These are phyloP conservation scores for Microcos paniculata DNA, from an alignment of 345 rosid genomes.

Conservation along the genomic window DNA sequence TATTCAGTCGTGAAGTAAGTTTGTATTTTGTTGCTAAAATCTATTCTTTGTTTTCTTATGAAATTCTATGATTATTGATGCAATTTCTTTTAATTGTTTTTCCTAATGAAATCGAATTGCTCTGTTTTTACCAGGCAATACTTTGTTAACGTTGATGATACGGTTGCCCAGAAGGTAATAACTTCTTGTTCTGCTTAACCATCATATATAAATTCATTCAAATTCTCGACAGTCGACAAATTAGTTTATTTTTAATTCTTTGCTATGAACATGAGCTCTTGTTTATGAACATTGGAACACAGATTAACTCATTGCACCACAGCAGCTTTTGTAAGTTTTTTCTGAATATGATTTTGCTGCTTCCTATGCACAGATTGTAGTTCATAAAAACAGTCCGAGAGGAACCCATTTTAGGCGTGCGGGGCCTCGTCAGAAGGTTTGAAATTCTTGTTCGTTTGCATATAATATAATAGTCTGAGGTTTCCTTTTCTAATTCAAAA, in stretches of 20 bases:
- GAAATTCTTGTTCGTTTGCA: background rate
- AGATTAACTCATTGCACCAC: background rate
- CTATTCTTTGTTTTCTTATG: background rate
- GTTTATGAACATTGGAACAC: background rate
- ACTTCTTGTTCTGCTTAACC: background rate
- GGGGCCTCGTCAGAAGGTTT: conserved; percentile 71
- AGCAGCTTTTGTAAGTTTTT: background rate
- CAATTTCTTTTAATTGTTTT: background rate
- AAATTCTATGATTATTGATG: background rate
- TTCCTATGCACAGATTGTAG: conserved; percentile 42
- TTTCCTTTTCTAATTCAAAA: background rate
- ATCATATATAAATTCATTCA: background rate
- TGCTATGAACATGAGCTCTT: background rate
- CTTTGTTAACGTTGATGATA: conserved; percentile 55
- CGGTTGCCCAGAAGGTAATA: conserved; percentile 51
- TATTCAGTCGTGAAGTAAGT: conserved; percentile 87
- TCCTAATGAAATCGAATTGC: background rate
- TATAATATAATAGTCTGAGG: background rate
- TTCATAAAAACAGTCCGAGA: conserved; percentile 51
- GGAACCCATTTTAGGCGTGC: conserved; percentile 71
- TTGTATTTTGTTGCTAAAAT: background rate
- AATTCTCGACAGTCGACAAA: background rate
- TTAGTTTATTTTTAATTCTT: too few species aligned
- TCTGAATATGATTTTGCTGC: background rate
- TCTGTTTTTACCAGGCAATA: conserved; percentile 48